These are phyloP conservation scores for Trypanosoma scelopori DNA, from an alignment of 208 protist species.

Conservation along the genomic window DNA sequence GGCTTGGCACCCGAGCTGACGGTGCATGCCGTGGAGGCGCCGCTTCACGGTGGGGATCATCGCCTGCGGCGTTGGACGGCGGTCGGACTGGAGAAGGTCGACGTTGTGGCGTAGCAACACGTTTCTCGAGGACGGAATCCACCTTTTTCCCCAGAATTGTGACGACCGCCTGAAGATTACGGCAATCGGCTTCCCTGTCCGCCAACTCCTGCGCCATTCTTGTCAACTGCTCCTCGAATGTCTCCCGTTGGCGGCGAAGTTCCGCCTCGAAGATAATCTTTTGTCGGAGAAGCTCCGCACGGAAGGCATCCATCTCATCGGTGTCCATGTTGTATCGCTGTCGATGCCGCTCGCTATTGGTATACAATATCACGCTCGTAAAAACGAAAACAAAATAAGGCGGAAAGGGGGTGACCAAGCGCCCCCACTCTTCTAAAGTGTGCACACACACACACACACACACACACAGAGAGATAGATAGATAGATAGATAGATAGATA, in stretches of 20 bases:
- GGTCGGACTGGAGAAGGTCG: conserved; percentile 48
- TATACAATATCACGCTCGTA: conserved; percentile 2
- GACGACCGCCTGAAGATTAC: conserved; percentile 86
- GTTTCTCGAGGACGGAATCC: conserved; percentile 50
- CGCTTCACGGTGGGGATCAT: not conserved
- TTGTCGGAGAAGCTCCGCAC: conserved; percentile 84
- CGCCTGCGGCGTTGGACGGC: conserved; percentile 18
- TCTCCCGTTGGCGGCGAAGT: conserved; percentile 76
- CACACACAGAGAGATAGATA: not conserved
- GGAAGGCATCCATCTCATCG: conserved; percentile 80
- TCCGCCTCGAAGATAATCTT: conserved; percentile 89
- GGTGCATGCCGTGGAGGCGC: not conserved
- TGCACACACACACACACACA: too few species aligned
- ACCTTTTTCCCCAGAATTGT: conserved; percentile 88
- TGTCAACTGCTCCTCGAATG: conserved; percentile 68
- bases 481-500: too few species aligned
- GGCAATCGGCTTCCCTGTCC: conserved; percentile 85
- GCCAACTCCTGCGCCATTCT: conserved; percentile 67
- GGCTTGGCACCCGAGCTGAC: conserved; percentile 3
- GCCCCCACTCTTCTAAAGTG: not conserved
- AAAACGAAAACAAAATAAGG: not conserved
- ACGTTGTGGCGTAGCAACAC: conserved; percentile 31
- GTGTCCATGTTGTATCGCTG: conserved; percentile 19
- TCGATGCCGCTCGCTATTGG: not conserved
- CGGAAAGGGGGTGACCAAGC: not conserved